Conservation (phyloP, 306 rosid genomes). For the Glycine tomentella region DNA sequence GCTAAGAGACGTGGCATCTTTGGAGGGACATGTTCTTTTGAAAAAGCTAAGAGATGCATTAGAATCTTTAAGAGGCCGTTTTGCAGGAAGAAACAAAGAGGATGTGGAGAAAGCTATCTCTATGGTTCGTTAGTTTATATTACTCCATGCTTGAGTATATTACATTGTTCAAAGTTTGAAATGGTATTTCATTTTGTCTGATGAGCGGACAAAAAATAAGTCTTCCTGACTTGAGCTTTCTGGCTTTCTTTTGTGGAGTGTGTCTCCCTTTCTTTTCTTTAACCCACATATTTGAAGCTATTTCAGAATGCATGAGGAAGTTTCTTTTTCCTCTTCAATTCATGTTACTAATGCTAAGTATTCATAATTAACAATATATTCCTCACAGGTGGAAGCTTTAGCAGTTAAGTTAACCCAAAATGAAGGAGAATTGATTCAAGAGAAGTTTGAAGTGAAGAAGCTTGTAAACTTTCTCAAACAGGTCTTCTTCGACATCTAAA, state of each 20-base stretch:
- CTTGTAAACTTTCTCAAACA: slow-evolving; percentile 93
- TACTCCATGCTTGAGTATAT: not conserved
- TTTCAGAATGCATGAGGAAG: slow-evolving; percentile 31
- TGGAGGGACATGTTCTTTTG: slow-evolving; percentile 97
- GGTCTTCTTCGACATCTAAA: slow-evolving; percentile 51
- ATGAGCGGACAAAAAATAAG: slow-evolving; percentile 11
- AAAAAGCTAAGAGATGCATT: slow-evolving; percentile 97
- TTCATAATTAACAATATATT: slow-evolving; percentile 40
- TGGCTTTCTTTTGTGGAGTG: not conserved
- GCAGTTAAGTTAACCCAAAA: slow-evolving; percentile 97
- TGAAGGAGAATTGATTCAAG: slow-evolving; percentile 98
- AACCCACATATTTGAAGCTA: slow-evolving; percentile 12
- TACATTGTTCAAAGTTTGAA: slow-evolving; percentile 38
- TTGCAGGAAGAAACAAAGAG: slow-evolving; percentile 85
- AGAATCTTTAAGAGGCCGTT: slow-evolving; percentile 77
- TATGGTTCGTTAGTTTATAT: slow-evolving; percentile 69
- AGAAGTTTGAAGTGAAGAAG: slow-evolving; percentile 98
- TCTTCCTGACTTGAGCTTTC: slow-evolving; percentile 25
- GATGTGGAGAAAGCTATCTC: slow-evolving; percentile 97
- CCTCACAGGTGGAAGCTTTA: slow-evolving; percentile 89
- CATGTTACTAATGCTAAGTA: slow-evolving; percentile 17
- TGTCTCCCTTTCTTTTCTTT: not conserved
- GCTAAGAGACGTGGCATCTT: slow-evolving; percentile 86
- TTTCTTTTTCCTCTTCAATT: slow-evolving; percentile 18
- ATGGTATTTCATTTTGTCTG: slow-evolving; percentile 29